phyloP scores from a whole-genome alignment of 805 yeast genomes.

The Trichomonascus vanleenenianus region DNA sequence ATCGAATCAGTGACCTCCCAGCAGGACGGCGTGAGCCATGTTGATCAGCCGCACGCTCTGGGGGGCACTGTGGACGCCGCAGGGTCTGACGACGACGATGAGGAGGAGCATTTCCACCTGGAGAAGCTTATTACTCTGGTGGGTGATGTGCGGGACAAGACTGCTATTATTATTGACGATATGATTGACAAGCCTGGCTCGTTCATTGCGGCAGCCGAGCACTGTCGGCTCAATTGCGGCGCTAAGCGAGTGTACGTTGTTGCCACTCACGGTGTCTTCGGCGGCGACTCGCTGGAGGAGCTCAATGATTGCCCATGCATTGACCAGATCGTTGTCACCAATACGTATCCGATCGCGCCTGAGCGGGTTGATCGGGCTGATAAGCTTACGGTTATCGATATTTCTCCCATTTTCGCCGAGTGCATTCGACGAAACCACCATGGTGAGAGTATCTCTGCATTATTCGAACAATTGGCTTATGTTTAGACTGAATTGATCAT shows the following conservation, averaged over 20 bases:
- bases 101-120: slow-evolving; percentile 58
- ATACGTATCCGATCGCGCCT: slow-evolving; percentile 83
- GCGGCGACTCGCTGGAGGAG: slow-evolving; percentile 75
- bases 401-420: slow-evolving; percentile 92
- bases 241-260: slow-evolving; percentile 84
- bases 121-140: slow-evolving; percentile 93
- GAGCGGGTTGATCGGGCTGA: slow-evolving; percentile 48
- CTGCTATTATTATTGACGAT: slow-evolving; percentile 92
- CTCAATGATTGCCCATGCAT: slow-evolving; percentile 73
- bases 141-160: slow-evolving; percentile 87
- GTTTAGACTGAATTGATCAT: slow-evolving; percentile 1
- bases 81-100: slow-evolving; percentile 75
- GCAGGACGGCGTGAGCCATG: slow-evolving; percentile 1
- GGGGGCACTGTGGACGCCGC: slow-evolving; percentile 74
- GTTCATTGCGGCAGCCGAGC: slow-evolving; percentile 97
- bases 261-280: slow-evolving; percentile 94
- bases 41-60: slow-evolving; percentile 43
- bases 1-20: slow-evolving; percentile 6
- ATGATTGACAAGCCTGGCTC: slow-evolving; percentile 94
- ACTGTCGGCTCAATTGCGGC: slow-evolving; percentile 90
- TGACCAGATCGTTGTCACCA: slow-evolving; percentile 89
- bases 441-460: slow-evolving; percentile 91
- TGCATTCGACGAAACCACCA: slow-evolving; percentile 98
- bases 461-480: slow-evolving; percentile 74
- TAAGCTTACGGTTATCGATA: slow-evolving; percentile 83